Evolutionary conservation across 768 basidiomycete genomes (phyloP), one percentile per base, ranked within the genome.

Genomic region (Boletellus ananas): DNA sequence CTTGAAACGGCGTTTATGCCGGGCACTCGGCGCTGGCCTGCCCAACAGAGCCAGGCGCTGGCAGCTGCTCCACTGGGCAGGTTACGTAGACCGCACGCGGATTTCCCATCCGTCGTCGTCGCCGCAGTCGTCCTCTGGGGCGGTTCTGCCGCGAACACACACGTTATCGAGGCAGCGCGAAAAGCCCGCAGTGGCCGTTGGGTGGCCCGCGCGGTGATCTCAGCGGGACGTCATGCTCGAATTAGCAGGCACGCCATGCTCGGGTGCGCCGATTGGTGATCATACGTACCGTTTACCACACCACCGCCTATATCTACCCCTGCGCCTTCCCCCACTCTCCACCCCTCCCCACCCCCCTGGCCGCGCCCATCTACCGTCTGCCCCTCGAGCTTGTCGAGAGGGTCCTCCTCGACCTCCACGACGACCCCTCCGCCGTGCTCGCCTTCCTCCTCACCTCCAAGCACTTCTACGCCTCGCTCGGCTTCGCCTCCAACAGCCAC

Each of bases 361-460:
- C 50, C 11, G 60, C 65, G 9, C 43, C 53, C 39, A 55, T 76
- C 17, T 49, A 33, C 53, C 35, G 54, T 34, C 53, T 85, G 64
- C 69, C 72, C 43, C 45, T 70, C 72, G 72, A 74, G 70, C 51
- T 74, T 45, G 61, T 86, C 60, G 72, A 79, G 51, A 57, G 70
- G 54, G 76, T 87, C 67, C 77, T 72, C 43, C 69, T 79, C 66
- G 64, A 77, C 40, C 62, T 83, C 61, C 25, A 43, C 46, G 47
- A 55, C 1, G 55, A 55, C 23, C 37, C 84, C 0, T 33, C 63
- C 1, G 51, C 68, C 7, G 62, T 87, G 42, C 49, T 77, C 16
- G 71, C 83, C 0, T 70, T 89, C 43, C 74, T 79, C 41, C 65
- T 65, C 27, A 65, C 77, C 4, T 81, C 72, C 49, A 69, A 55